Evolutionary conservation across 1,139 yeast species (phyloP), one percentile per base, ranked within the genome.

Genomic region (Suhomyces panamericanus): DNA sequence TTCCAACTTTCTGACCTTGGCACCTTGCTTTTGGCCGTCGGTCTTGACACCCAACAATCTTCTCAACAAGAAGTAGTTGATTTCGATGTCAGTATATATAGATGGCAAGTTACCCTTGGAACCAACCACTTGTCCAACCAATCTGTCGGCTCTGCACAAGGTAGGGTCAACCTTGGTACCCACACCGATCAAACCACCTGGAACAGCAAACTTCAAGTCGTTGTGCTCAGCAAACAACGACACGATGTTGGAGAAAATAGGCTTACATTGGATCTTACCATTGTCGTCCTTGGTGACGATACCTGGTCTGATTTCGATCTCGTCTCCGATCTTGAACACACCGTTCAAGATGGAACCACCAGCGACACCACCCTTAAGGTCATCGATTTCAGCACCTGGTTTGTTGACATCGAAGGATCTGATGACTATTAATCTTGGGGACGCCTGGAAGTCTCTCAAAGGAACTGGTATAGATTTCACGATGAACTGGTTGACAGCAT

Each of bases 161-260:
- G 99, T 93, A 51, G 99, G 99, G 69, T 95, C 99, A 55, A 95
- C 96, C 72, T 89, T 88, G 47, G 99, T 93, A 75, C 99, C 99
- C 47, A 95, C 98, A 81, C 99, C 99, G 61, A 95, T 95, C 66
- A 95, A 81, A 55, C 99, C 99, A 82, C 99, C 99, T 40, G 99
- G 99, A 60, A 95, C 99, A 43, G 99, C 99, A 63, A 93, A 95
- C 67, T 93, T 93, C 70, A 95, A 82, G 67, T 91, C 97, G 62
- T 95, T 95, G 70, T 93, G 91, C 72, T 95, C 99, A 48, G 99
- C 99, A 67, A 91, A 91, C 57, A 95, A 78, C 16, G 98, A 87
- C 41, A 89, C 93, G 63, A 95, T 90, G 62, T 89, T 85, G 46
- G 98, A 90, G 73, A 87, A 88, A 62, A 95, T 93, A 40, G 99